phyloP scores from a whole-genome alignment of 1,284 basidiomycete genomes.

The Ganoderma sinense region DNA sequence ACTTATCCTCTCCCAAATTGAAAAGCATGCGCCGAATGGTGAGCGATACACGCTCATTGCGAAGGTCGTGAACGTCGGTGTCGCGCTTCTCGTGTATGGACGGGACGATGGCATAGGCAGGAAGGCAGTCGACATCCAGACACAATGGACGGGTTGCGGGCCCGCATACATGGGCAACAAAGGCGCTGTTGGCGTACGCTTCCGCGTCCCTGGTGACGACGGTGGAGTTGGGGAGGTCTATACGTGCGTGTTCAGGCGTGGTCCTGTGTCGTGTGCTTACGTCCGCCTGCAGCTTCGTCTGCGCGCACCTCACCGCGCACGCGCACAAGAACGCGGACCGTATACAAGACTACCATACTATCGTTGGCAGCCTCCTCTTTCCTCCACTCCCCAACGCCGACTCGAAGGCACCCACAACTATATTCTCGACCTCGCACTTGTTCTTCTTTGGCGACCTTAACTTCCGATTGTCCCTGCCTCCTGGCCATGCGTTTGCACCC shows the following conservation, averaged over 20 bases:
- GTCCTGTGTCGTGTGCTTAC: conserved; percentile 5
- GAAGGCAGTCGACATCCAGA: conserved; percentile 71
- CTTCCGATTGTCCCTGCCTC: conserved; percentile 77
- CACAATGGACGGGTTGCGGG: conserved; percentile 80
- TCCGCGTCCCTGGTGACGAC: conserved; percentile 69
- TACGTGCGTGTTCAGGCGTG: conserved; percentile 67
- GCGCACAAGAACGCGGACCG: conserved; percentile 76
- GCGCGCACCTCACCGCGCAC: conserved; percentile 91
- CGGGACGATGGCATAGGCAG: conserved; percentile 72
- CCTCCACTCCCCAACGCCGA: conserved; percentile 55
- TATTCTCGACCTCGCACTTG: conserved; percentile 84
- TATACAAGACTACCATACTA: conserved; percentile 83
- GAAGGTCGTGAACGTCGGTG: conserved; percentile 80
- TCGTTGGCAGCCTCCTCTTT: conserved; percentile 87
- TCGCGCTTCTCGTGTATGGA: conserved; percentile 84
- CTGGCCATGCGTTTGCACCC: conserved; percentile 51
- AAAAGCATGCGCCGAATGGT: conserved; percentile 69
- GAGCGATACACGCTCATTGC: conserved; percentile 78
- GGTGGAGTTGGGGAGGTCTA: conserved; percentile 74
- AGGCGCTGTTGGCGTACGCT: conserved; percentile 89
- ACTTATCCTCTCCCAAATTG: conserved; percentile 76
- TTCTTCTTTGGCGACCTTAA: conserved; percentile 93
- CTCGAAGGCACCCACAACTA: conserved; percentile 56
- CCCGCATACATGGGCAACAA: conserved; percentile 93
- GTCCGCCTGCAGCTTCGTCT: conserved; percentile 77